Conservation (phyloP, 768 basidiomycete species). For the Gautieria morchelliformis region DNA sequence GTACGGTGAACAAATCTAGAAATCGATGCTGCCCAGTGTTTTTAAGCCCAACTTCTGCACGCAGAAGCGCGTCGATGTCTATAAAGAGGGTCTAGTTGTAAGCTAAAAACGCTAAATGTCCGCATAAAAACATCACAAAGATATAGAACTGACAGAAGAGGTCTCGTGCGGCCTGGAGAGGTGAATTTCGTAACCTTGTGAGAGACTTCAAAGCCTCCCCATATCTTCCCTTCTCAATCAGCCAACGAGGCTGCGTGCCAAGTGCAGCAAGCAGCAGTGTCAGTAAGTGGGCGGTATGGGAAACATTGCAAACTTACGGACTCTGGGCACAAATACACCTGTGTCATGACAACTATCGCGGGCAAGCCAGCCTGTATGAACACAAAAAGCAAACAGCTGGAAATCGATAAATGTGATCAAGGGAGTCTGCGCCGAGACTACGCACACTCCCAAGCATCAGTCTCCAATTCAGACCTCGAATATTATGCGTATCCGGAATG, state of each 20-base stretch:
- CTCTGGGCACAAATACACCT: slow-evolving; percentile 46
- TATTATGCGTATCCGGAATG: slow-evolving; percentile 35
- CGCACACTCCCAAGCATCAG: slow-evolving; percentile 69
- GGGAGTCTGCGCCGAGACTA: slow-evolving; percentile 2
- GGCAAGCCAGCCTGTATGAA: slow-evolving; percentile 29
- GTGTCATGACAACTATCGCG: slow-evolving; percentile 29
- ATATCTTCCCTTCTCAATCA: slow-evolving; percentile 70
- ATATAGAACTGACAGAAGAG: slow-evolving; percentile 40
- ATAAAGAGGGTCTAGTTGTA: not conserved
- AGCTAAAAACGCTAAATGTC: not conserved
- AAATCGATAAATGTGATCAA: too few species aligned
- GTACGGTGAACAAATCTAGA: slow-evolving; percentile 63
- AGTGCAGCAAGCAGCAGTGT: not conserved
- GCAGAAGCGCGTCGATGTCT: slow-evolving; percentile 61
- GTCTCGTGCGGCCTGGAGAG: slow-evolving; percentile 74
- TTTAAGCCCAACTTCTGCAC: slow-evolving; percentile 49
- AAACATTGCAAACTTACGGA: slow-evolving; percentile 23
- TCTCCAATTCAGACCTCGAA: slow-evolving; percentile 69
- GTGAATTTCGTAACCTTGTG: slow-evolving; percentile 54
- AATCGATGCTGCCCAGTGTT: slow-evolving; percentile 33
- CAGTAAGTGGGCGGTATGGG: not conserved
- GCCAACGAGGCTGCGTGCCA: slow-evolving; percentile 55
- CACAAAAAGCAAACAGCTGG: not conserved
- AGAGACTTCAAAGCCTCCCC: slow-evolving; percentile 53
- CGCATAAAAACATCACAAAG: not conserved